These are phyloP conservation scores for Trichoderma gamsii DNA, from an alignment of 495 filamentous ascomycete genomes.

Conservation along the genomic window DNA sequence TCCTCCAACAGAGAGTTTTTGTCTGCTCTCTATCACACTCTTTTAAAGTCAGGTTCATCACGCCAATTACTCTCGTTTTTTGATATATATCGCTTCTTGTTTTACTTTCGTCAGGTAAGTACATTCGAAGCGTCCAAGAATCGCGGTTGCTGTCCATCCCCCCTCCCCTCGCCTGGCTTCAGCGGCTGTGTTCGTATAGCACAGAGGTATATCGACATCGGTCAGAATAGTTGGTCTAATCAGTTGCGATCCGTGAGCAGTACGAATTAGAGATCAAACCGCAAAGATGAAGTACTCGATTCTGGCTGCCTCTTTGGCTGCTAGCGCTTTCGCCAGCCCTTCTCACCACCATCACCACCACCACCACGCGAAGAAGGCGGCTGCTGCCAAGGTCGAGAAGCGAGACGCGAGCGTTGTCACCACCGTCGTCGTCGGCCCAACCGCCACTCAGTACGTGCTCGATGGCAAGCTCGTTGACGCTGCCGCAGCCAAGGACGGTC, in stretches of 20 bases:
- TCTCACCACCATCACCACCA: slow-evolving; percentile 40
- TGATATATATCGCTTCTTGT: slow-evolving; percentile 19
- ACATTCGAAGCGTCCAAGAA: background rate
- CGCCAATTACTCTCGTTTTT: background rate
- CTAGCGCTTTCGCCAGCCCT: slow-evolving; percentile 37
- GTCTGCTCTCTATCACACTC: slow-evolving; percentile 52
- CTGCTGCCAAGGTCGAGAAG: slow-evolving; percentile 32
- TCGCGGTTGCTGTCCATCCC: background rate
- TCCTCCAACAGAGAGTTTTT: slow-evolving; percentile 46
- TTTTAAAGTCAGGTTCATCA: slow-evolving; percentile 37
- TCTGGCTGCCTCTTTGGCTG: slow-evolving; percentile 42
- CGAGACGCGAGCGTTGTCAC: slow-evolving; percentile 33
- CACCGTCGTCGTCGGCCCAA: slow-evolving; percentile 42
- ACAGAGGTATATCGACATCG: background rate
- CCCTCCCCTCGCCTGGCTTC: background rate
- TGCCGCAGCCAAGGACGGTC: slow-evolving; percentile 55
- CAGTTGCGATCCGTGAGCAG: background rate
- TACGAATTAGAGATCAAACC: slow-evolving; percentile 6
- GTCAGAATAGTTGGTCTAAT: background rate
- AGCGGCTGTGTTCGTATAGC: background rate
- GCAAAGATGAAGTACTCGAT: slow-evolving; percentile 44
- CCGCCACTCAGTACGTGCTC: slow-evolving; percentile 54
- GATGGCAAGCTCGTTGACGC: slow-evolving; percentile 48
- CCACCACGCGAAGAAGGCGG: slow-evolving; percentile 32
- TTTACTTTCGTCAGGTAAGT: background rate